Evolutionary conservation across 768 basidiomycete species (phyloP).

Genomic region (Sistotremastrum niveocremeum): DNA sequence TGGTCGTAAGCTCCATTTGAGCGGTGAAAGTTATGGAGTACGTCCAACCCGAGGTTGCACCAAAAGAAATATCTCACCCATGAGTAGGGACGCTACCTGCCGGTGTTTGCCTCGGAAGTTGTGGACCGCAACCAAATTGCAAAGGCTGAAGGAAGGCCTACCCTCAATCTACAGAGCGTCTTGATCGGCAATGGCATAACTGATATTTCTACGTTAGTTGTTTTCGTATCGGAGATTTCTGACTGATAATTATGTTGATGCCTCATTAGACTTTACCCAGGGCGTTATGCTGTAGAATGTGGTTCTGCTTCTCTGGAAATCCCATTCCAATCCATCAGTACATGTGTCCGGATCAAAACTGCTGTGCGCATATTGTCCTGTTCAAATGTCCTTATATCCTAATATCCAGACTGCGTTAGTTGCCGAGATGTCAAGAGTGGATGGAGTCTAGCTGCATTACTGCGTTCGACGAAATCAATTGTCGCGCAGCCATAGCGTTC

Average conservation of each 20-base stretch:
- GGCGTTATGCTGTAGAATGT: conserved; percentile 37
- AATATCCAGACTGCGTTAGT: conserved; percentile 19
- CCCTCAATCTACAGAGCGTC: conserved; percentile 56
- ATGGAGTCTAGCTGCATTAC: conserved; percentile 51
- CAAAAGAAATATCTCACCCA: neutral
- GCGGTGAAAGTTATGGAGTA: conserved; percentile 66
- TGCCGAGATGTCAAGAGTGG: conserved; percentile 52
- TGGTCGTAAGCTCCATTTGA: conserved; percentile 54
- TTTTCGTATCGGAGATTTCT: conserved; percentile 1
- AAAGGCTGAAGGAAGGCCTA: conserved; percentile 31
- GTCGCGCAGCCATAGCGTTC: conserved; percentile 51
- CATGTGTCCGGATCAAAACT: conserved; percentile 42
- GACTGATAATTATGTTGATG: neutral
- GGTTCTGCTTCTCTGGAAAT: conserved; percentile 34
- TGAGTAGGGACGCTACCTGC: conserved; percentile 51
- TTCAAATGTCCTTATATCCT: neutral
- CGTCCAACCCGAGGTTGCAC: conserved; percentile 10
- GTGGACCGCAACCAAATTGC: conserved; percentile 56
- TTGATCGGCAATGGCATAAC: conserved; percentile 65
- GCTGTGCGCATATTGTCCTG: conserved; percentile 22
- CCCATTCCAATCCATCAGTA: conserved; percentile 30
- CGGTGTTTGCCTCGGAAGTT: conserved; percentile 63
- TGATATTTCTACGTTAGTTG: conserved; percentile 33
- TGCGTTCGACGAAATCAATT: conserved; percentile 50
- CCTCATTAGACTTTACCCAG: conserved; percentile 21